These are phyloP conservation scores for Rhizophagus sp. DNA, from an alignment of 192 early-diverging fungal species.

Conservation along the genomic window DNA sequence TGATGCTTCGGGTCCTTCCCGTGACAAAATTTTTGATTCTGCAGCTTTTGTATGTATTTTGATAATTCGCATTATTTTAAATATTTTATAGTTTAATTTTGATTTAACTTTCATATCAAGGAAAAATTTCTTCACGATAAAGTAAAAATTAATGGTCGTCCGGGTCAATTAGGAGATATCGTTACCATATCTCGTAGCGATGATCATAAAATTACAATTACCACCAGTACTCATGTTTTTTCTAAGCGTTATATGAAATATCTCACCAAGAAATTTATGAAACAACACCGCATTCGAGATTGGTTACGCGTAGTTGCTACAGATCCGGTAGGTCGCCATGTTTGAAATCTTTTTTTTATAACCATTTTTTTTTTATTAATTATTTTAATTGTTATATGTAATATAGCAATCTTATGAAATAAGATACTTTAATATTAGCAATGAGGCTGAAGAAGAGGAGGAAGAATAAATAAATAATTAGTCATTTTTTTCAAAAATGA, in stretches of 20 bases:
- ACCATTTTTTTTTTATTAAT: background rate
- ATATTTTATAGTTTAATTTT: background rate
- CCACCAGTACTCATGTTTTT: constrained; percentile 72
- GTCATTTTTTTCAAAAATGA: background rate
- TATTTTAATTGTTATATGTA: background rate
- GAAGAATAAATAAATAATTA: constrained; percentile 53
- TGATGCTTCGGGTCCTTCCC: constrained; percentile 89
- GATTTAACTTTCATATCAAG: constrained; percentile 42
- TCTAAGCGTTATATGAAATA: constrained; percentile 99
- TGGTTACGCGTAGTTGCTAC: constrained; percentile 95
- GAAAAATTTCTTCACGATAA: constrained; percentile 99
- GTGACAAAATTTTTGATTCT: constrained; percentile 95
- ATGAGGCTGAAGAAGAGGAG: constrained; percentile 74
- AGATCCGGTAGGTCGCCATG: constrained; percentile 58
- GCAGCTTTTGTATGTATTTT: constrained; percentile 80
- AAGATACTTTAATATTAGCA: constrained; percentile 92
- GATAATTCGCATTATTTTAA: background rate
- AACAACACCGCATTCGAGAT: constrained; percentile 99
- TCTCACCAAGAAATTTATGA: constrained; percentile 99
- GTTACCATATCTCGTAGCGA: constrained; percentile 80
- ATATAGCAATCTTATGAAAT: constrained; percentile 80
- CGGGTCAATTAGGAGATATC: constrained; percentile 88
- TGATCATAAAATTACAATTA: constrained; percentile 77
- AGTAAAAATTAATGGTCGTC: constrained; percentile 97
- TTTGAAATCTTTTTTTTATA: background rate